Base-by-base conservation (phyloP, 1,284 basidiomycete species). In the Bondarzewia mesenterica region DNA sequence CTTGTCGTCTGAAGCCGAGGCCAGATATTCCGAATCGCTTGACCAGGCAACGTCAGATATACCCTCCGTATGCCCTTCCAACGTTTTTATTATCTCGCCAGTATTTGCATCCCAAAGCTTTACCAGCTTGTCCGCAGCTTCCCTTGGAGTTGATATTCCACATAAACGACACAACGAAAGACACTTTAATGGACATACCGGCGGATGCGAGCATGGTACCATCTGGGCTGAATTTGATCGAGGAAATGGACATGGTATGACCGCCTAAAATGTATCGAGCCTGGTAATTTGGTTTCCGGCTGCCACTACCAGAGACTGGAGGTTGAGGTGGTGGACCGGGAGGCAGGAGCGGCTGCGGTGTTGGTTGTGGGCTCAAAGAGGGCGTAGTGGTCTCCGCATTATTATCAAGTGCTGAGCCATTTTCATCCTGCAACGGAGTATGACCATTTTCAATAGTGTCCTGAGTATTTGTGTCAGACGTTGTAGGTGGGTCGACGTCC, bases 1-100 rank as follows among this genome's bases (percentile, higher is more conserved):
- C 55, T 85, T 86, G 65, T 96, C 93, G 62, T 97, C 93, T 3
- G 90, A 93, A 1, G 90, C 93, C 41, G 89, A 90, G 1, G 92
- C 90, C 35, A 97, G 64, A 60, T 83, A 87, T 51, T 85, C 77
- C 21, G 83, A 83, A 60, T 93, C 87, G 37, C 70, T 70, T 0
- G 91, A 91, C 83, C 93, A 93, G 10, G 89, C 84, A 54, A 96
- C 68, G 60, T 95, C 91, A 47, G 90, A 93, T 51, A 96, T 80
- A 1, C 93, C 93, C 64, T 86, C 80, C 8, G 72, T 75, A 58
- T 90, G 88, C 1, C 82, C 84, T 49, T 77, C 68, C 21, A 89
- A 68, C 1, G 87, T 89, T 46, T 76, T 72, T 42, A 90, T 63
- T 48, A 89, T 75, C 55, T 85, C 74, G 2, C 90, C 89, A 15